Percentiles rank a stretch among this genome's conserved stretches.
These are phyloP conservation scores for Isoetes taiwanensis DNA, from an alignment of 75 land plant species.

Conservation along the genomic window DNA sequence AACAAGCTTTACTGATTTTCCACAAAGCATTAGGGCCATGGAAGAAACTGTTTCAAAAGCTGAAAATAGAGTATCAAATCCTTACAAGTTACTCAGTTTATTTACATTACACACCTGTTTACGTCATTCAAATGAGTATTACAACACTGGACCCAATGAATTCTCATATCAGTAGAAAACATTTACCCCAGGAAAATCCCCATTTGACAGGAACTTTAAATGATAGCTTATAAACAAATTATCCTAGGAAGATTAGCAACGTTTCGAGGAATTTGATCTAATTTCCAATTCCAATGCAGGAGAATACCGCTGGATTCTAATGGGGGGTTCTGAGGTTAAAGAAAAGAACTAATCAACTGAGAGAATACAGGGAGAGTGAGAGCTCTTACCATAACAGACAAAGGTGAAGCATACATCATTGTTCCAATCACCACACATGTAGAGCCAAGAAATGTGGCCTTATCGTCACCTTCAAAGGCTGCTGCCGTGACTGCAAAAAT, in stretches of 20 bases:
- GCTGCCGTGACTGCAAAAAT: background rate
- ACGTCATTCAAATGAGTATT: background rate
- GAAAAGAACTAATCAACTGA: too few species aligned
- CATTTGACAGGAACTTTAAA: too few species aligned
- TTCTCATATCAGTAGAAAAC: too few species aligned
- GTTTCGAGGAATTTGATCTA: too few species aligned
- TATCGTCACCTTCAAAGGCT: background rate
- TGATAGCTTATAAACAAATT: background rate
- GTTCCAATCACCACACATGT: constrained; percentile 18
- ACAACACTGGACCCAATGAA: too few species aligned
- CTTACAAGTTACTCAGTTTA: background rate
- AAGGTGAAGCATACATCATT: constrained; percentile 29
- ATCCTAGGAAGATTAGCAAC: background rate
- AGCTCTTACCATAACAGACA: constrained; percentile 26
- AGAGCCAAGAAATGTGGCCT: constrained; percentile 15
- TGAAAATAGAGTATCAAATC: too few species aligned
- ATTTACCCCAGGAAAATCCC: too few species aligned
- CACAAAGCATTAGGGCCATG: background rate
- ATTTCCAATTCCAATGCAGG: too few species aligned
- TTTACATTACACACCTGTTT: background rate
- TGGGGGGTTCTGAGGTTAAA: too few species aligned
- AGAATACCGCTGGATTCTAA: too few species aligned
- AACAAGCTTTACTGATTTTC: background rate
- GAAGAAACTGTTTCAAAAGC: too few species aligned
- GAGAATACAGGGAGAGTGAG: background rate